phyloP scores from a whole-genome alignment of 192 early-diverging fungal species.

The Haplosporangium gracile region DNA sequence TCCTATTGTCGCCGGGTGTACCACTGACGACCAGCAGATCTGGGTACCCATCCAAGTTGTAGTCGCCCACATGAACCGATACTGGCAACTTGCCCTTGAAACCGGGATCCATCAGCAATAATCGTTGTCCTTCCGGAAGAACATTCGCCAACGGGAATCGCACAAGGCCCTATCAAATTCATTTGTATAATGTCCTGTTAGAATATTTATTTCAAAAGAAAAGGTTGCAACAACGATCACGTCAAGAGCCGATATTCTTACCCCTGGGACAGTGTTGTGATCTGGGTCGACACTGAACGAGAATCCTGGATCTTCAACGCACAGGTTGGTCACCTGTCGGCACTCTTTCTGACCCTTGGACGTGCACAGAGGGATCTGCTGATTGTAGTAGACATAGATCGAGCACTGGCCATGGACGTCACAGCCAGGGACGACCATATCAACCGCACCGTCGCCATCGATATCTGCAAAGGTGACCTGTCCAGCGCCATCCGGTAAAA shows the following conservation, averaged over 20 bases:
- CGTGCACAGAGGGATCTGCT: slow-evolving; percentile 84
- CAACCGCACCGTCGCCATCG: slow-evolving; percentile 91
- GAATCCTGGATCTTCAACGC: slow-evolving; percentile 80
- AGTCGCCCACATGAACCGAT: slow-evolving; percentile 76
- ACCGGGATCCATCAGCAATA: slow-evolving; percentile 57
- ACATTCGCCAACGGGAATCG: slow-evolving; percentile 56
- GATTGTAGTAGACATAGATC: slow-evolving; percentile 86
- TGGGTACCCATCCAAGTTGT: slow-evolving; percentile 92
- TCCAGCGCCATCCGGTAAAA: slow-evolving; percentile 76
- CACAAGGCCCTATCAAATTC: slow-evolving; percentile 48
- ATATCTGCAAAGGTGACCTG: slow-evolving; percentile 93
- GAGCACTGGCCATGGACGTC: slow-evolving; percentile 59
- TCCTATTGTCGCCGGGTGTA: slow-evolving; percentile 38
- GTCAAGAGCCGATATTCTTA: slow-evolving; percentile 12
- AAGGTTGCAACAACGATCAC: neutral
- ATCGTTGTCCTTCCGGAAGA: slow-evolving; percentile 63
- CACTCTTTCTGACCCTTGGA: slow-evolving; percentile 66
- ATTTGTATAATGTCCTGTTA: neutral
- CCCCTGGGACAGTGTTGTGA: slow-evolving; percentile 46
- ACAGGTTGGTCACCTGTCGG: slow-evolving; percentile 76
- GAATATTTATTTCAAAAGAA: too few relatives aligned
- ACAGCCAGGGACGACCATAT: slow-evolving; percentile 84
- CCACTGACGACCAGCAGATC: slow-evolving; percentile 84
- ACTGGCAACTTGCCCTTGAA: slow-evolving; percentile 70
- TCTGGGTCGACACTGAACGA: slow-evolving; percentile 69